Base-by-base conservation (phyloP, 495 filamentous ascomycete genomes). In the Penicillium arizonense region DNA sequence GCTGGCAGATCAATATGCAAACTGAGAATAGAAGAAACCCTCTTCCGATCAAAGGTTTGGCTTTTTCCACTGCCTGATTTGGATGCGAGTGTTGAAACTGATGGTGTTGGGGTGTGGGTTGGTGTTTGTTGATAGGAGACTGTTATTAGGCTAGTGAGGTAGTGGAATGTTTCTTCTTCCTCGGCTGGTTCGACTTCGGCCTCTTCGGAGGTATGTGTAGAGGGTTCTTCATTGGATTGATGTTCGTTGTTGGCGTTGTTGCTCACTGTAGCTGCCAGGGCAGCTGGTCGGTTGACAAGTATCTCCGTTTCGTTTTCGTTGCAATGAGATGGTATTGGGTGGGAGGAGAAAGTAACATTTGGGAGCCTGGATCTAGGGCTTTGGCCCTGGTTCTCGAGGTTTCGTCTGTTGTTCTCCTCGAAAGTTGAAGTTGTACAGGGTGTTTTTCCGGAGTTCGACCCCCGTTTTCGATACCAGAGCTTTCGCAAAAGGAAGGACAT, bases 131-230 rank as follows among this genome's bases (percentile, higher is more conserved):
- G 55, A 1, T 16, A 56, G n/a, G 63, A 64, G 39, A 59, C 18
- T 21, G 61, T 67, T 54, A 67, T 67, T 39, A 64, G 43, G 36
- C 61, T 64, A 23, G 47, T 42, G 37, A 67, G 53, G 30, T 67
- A 62, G 35, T 61, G 44, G 54, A 68, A 65, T 12, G 53, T 58
- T 42, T 68, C 58, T 42, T 59, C 64, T 43, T 58, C 18, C 18
- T 18, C 50, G 9, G 28, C 48, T 14, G 47, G 32, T n/a, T 53
- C 42, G 13, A 55, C 28, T 32, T 52, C 44, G 2, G 10, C 8
- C 44, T 48, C 8, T 40, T 48, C 37, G 9, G 11, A 11, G 18
- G 10, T 11, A 21, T 18, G 14, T 1, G 0, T 13, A 2, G 48
- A 55, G 8, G 52, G 38, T 30, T 44, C 47, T 44, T 41, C 11